A percentile compares a stretch with the other conserved stretches of the same genome.
Evolutionary conservation across 768 basidiomycete genomes (phyloP).

Genomic region (Tricholoma flavovirens): DNA sequence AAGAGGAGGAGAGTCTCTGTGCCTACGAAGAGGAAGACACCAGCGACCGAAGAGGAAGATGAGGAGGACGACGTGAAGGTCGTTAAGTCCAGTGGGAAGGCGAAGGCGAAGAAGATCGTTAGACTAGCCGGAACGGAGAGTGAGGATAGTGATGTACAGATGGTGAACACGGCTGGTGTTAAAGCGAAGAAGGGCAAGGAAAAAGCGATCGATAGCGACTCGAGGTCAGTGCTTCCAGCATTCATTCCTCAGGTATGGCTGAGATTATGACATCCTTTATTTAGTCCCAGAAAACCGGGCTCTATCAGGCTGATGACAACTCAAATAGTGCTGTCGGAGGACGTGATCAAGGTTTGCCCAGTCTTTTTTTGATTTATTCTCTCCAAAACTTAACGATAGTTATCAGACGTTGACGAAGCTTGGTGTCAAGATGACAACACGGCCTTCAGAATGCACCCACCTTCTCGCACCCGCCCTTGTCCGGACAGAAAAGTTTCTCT

Average conservation of each 20-base stretch:
- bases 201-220: slow-evolving; percentile 12
- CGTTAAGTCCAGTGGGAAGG: background rate
- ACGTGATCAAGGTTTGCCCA: slow-evolving; percentile 50
- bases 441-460: slow-evolving; percentile 71
- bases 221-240: slow-evolving; percentile 2
- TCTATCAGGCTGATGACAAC: slow-evolving; percentile 61
- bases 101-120: slow-evolving; percentile 17
- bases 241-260: background rate
- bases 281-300: slow-evolving; percentile 9
- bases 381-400: background rate
- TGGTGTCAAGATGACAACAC: slow-evolving; percentile 59
- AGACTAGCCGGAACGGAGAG: slow-evolving; percentile 7
- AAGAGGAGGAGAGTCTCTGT: slow-evolving; percentile 6
- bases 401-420: slow-evolving; percentile 54
- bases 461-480: slow-evolving; percentile 63
- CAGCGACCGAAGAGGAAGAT: background rate
- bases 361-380: background rate
- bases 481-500: slow-evolving; percentile 85
- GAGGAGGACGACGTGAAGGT: background rate
- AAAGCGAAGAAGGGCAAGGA: slow-evolving; percentile 17
- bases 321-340: slow-evolving; percentile 50
- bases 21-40: slow-evolving; percentile 5
- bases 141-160: slow-evolving; percentile 6
- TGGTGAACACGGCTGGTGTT: background rate
- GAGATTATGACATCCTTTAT: background rate